A percentile compares a stretch with the other conserved stretches of the same genome.
These are phyloP conservation scores for Citrus sp. DNA, from an alignment of 345 rosid species.

Conservation along the genomic window DNA sequence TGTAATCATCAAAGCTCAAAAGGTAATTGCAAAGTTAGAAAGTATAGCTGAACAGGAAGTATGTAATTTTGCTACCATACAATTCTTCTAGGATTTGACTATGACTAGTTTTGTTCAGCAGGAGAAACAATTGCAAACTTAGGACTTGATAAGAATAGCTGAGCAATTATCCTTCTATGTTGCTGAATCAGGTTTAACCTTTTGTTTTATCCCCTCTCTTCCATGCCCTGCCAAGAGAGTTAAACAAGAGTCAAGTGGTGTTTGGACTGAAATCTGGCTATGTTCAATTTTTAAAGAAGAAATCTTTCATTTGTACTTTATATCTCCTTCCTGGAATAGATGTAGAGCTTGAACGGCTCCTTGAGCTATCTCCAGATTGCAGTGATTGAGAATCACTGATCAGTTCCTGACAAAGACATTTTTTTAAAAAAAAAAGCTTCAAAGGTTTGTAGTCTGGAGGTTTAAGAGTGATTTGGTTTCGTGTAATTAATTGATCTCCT, in stretches of 20 bases:
- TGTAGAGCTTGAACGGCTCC: slow-evolving; percentile 30
- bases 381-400: slow-evolving; percentile 28
- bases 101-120: not conserved
- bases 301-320: not conserved
- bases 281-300: not conserved
- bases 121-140: not conserved
- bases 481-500: not conserved
- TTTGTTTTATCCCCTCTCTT: not conserved
- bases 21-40: not conserved
- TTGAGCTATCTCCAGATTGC: slow-evolving; percentile 34
- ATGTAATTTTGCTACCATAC: not conserved
- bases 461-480: not conserved
- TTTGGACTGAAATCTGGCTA: not conserved
- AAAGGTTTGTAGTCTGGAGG: not conserved
- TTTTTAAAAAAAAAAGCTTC: not conserved
- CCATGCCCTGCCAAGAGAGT: not conserved
- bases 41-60: not conserved
- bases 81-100: not conserved
- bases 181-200: not conserved
- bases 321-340: slow-evolving; percentile 24
- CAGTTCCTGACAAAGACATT: slow-evolving; percentile 33
- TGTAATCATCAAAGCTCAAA: not conserved
- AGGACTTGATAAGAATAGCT: not conserved
- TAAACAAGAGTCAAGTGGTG: not conserved
- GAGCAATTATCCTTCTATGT: not conserved